phyloP scores from a whole-genome alignment of 441 rosid species.

The Breynia disticha region DNA sequence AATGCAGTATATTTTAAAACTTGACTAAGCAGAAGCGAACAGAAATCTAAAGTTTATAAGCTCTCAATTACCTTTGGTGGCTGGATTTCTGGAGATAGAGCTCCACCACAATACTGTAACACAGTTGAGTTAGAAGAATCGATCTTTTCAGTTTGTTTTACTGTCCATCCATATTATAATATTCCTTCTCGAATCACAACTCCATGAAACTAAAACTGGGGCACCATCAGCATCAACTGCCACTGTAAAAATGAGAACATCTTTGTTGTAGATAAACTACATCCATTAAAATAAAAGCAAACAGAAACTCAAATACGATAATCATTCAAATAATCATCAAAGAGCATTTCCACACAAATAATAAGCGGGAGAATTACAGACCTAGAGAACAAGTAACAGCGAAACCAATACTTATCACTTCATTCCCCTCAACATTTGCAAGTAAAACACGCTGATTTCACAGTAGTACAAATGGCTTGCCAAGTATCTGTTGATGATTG shows the following conservation, averaged over 20 bases:
- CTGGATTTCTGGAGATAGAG: conserved; percentile 88
- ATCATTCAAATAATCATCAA: not conserved
- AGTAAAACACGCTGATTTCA: conserved; percentile 62
- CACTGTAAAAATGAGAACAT: conserved; percentile 31
- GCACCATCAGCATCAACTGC: conserved; percentile 87
- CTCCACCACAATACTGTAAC: conserved; percentile 84
- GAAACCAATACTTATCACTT: conserved; percentile 71
- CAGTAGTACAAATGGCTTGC: conserved; percentile 90
- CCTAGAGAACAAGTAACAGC: conserved; percentile 97
- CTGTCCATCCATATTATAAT: conserved; percentile 94
- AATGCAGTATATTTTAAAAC: not conserved
- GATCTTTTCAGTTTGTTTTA: conserved; percentile 81
- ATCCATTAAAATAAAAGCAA: not conserved
- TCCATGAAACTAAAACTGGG: conserved; percentile 91
- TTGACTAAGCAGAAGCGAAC: not conserved
- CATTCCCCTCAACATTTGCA: conserved; percentile 55
- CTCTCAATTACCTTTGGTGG: conserved; percentile 50
- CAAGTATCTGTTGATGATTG: conserved; percentile 99
- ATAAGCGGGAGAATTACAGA: conserved; percentile 21
- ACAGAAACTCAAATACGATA: not conserved
- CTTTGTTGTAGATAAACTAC: not conserved
- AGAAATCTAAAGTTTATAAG: not conserved
- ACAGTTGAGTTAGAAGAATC: conserved; percentile 69
- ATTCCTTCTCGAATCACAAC: conserved; percentile 89
- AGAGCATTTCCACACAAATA: not conserved